phyloP scores from a whole-genome alignment of 139 green algal genomes.

The Mesotaenium endlicherianum region DNA sequence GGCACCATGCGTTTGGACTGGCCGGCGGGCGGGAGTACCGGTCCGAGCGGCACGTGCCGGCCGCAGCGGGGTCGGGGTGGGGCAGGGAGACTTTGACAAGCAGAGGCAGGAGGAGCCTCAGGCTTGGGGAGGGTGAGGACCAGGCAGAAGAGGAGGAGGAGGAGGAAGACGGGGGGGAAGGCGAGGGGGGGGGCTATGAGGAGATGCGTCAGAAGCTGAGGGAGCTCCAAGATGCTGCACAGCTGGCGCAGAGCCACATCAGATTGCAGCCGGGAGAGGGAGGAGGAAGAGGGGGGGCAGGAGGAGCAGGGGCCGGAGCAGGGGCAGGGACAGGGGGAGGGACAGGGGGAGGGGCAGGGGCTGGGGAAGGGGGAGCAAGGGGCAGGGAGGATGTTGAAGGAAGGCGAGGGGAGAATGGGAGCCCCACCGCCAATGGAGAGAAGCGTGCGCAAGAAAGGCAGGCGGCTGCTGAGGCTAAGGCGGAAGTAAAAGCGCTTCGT shows the following conservation, averaged over 20 bases:
- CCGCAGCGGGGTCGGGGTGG: neutral
- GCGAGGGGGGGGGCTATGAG: constrained; percentile 1
- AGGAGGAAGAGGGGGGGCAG: constrained; percentile 1
- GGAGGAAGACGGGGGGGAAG: neutral
- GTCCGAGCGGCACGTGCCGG: too few relatives aligned
- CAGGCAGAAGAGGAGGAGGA: constrained; percentile 3
- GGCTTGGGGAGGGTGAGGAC: neutral
- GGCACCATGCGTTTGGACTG: too few relatives aligned
- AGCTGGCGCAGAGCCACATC: too few relatives aligned
- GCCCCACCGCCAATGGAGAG: too few relatives aligned
- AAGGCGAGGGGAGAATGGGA: too few relatives aligned
- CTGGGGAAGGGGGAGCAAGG: neutral
- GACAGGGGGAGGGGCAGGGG: neutral
- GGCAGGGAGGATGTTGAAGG: neutral
- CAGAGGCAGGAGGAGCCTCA: neutral
- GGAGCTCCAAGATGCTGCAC: too few relatives aligned
- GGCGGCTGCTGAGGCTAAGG: too few relatives aligned
- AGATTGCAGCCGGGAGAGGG: neutral
- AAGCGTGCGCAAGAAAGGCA: too few relatives aligned
- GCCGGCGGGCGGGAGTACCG: too few relatives aligned
- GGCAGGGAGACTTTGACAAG: neutral
- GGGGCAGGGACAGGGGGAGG: neutral
- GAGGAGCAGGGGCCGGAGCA: neutral
- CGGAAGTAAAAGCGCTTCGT: too few relatives aligned
- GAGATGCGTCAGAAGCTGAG: neutral